Evolutionary conservation across 768 basidiomycete species (phyloP), one percentile per base, ranked within the genome.

Genomic region (Leccinum broughii): DNA sequence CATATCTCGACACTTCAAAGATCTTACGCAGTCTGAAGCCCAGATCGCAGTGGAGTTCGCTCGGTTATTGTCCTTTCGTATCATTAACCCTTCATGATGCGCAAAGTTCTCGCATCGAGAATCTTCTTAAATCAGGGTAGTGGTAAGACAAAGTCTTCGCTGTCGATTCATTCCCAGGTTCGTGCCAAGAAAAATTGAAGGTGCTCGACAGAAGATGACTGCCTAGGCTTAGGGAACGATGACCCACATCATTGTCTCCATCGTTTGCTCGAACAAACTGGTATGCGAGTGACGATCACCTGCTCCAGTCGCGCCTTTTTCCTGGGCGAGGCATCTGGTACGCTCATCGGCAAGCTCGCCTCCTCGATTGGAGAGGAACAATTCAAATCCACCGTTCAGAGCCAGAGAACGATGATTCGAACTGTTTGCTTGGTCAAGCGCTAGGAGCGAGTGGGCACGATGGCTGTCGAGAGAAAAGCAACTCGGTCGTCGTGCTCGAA

Each of bases 131-230:
- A 65, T 46, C 52, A 0, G 74, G 70, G 15, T 75, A 73, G 0
- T 88, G 85, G 85, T 72, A 80, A 41, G 82, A 91, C 68, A 92
- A 80, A 58, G 83, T 83, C 34, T 92, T 89, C 75, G 90, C 89
- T 64, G 85, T 92, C 13, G 90, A 92, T 69, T 84, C 86, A 85
- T 92, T 90, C 66, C 89, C 91, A 85, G 90, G 91, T 90, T 60
- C 22, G 72, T 62, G 34, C n/a, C 28, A 34, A 48, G 62, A 15
- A 62, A 15, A 56, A 30, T 26, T 30, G 41, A 26, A 26, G 2
- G 26, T 56, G 61, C n/a, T 53, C 59, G 22, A 54, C 53, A 48
- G 32, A 50, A 9, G 6, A 39, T 73, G 55, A 73, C 64, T 30
- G 3, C 24, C 53, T 9, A 3, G 17, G 22, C 8, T 4, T 59